Evolutionary conservation across 2,329 filamentous ascomycete genomes (phyloP), one percentile per base, ranked within the genome.

Genomic region (Alternaria dauci): DNA sequence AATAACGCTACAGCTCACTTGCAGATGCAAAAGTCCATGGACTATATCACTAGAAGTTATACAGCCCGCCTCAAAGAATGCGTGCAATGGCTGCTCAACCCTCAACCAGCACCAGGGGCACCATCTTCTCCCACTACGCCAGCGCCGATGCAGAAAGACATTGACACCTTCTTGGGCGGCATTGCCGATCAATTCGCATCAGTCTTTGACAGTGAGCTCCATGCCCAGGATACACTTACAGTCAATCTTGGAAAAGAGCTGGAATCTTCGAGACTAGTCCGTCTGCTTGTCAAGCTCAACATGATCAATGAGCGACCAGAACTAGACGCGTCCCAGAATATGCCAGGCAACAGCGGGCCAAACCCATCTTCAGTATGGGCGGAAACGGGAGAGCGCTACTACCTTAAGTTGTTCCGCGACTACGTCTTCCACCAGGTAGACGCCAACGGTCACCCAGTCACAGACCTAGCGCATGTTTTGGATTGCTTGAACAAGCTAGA

Each of bases 341-440:
- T 73, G 25, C 63, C 74, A 4, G 69, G 72, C 46, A 69, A 65
- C 59, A 69, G 60, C 39, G 68, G 73, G 1, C 55, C 76, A 5
- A 70, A 69, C 11, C 70, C 76, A 11, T 71, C 75, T 1, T 66
- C 72, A 0, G 84, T 87, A 50, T 99, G 95, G 94, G 92, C 93
- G 5, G 94, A 98, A 78, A 95, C 91, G 48, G 94, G 94, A 26
- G 93, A 97, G 71, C 88, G 94, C 28, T 98, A 97, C 77, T 91
- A 92, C 75, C 84, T 99, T 66, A 97, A 97, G 80, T 86, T 99
- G 8, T 98, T 98, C 83, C 88, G 95, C 51, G 95, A 99, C 79
- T 98, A 96, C 71, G 92, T 97, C 41, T 99, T 98, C 80, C 95
- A 99, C 78, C 94, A 96, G 73, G 93, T 97, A 12, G 93, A 98